Base-by-base conservation (phyloP, 495 filamentous ascomycete genomes). In the Tetracladium setigerum region DNA sequence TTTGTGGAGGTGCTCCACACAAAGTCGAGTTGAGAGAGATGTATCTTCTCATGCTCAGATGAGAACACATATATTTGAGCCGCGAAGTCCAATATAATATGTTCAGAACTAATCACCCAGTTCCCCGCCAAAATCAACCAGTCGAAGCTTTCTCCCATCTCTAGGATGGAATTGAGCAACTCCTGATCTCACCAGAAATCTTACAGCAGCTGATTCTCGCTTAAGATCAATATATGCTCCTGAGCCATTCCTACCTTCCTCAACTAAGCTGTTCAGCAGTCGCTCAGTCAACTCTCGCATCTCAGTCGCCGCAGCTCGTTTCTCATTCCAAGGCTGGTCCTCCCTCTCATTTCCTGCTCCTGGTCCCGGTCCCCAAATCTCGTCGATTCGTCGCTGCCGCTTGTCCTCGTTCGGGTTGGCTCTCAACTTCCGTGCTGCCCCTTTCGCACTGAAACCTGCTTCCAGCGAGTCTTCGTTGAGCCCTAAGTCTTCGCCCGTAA, bases 91-190 rank as follows among this genome's bases (percentile, higher is more conserved):
- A 27, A 27, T 27, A 7, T 3, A 7, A 27, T n/a, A n/a, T n/a
- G n/a, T n/a, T 27, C 22, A 27, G 7, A 27, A 7, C 22, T 63
- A 84, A 46, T 82, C 79, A 46, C 86, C 82, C 35, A 94, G 55
- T 38, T 84, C 82, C 46, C 83, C 77, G 9, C 86, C 87, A 70
- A 95, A 95, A 65, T 95, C 87, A 50, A 94, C 76, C 40, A 95
- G 66, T 36, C 84, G 78, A 51, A 95, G 56, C 58, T 74, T 78
- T 43, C 73, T 74, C 0, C 89, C 86, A 66, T 95, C 87, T 48
- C 77, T 80, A 1, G 89, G 87, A 64, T 95, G 85, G 50, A 92
- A 92, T 53, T 87, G 81, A 16, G 89, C 89, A 30, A 91, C 82
- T 58, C 86, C 91, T 17, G 84, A 84, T 52, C 86, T 72, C 16